phyloP scores from a whole-genome alignment of 2,329 filamentous ascomycete genomes.

The Fusarium sp. region DNA sequence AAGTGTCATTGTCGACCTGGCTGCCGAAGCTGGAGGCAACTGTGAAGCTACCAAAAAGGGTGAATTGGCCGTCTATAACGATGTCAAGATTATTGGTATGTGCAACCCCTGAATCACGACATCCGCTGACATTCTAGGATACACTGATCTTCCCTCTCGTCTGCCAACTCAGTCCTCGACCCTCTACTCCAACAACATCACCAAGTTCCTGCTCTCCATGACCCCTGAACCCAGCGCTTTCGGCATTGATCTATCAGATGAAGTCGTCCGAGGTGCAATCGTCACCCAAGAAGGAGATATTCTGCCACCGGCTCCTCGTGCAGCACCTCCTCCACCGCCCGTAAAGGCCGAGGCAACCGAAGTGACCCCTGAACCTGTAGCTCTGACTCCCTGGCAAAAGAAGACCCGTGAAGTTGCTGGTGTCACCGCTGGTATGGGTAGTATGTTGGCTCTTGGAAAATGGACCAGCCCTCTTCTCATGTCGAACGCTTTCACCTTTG shows the following conservation, averaged over 20 bases:
- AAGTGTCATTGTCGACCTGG: slow-evolving; percentile 87
- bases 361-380: slow-evolving; percentile 62
- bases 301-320: slow-evolving; percentile 77
- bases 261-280: slow-evolving; percentile 86
- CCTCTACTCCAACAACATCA: slow-evolving; percentile 93
- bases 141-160: slow-evolving; percentile 87
- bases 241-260: slow-evolving; percentile 81
- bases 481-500: slow-evolving; percentile 86
- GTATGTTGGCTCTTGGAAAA: slow-evolving; percentile 80
- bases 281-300: slow-evolving; percentile 82
- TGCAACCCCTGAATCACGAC: not conserved
- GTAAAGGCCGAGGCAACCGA: slow-evolving; percentile 55
- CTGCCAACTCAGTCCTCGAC: slow-evolving; percentile 90
- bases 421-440: slow-evolving; percentile 81
- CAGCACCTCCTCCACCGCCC: slow-evolving; percentile 65
- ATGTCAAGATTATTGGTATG: slow-evolving; percentile 82
- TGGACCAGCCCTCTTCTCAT: slow-evolving; percentile 86
- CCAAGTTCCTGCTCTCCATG: slow-evolving; percentile 87
- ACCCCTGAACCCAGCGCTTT: slow-evolving; percentile 80
- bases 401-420: slow-evolving; percentile 77
- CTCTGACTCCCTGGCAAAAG: slow-evolving; percentile 84
- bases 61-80: slow-evolving; percentile 74
- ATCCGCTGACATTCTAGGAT: slow-evolving; percentile 59
- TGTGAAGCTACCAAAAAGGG: slow-evolving; percentile 83
- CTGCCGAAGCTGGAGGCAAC: slow-evolving; percentile 88